Evolutionary conservation across 805 yeast species (phyloP).

Genomic region (Suhomyces sp.): DNA sequence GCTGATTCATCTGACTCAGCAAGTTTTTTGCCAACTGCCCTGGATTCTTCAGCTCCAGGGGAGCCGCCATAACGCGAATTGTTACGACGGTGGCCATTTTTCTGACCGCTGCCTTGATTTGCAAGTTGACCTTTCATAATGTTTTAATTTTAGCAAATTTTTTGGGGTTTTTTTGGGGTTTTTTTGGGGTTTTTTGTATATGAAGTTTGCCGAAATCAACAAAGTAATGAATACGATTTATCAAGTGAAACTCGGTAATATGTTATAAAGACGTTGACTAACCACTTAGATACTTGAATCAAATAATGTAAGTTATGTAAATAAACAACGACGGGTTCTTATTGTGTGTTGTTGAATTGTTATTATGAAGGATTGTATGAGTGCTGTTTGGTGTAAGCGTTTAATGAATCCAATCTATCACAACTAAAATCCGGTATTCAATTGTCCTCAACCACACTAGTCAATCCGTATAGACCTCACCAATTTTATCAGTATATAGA

Average conservation of each 20-base stretch:
- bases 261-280: background rate
- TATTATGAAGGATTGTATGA: background rate
- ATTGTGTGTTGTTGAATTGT: background rate
- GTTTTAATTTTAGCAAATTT: background rate
- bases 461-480: background rate
- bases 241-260: background rate
- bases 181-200: background rate
- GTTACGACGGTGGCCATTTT: slow-evolving; percentile 25
- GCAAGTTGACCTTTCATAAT: slow-evolving; percentile 24
- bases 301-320: background rate
- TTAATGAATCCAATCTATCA: background rate
- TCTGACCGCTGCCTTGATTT: slow-evolving; percentile 12
- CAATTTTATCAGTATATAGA: background rate
- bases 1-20: slow-evolving; percentile 12
- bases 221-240: background rate
- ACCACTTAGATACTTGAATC: background rate
- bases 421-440: background rate
- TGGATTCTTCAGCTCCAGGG: slow-evolving; percentile 19
- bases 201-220: background rate
- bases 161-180: background rate
- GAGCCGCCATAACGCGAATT: slow-evolving; percentile 15
- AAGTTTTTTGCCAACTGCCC: slow-evolving; percentile 55
- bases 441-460: background rate
- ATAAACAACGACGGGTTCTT: background rate
- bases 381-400: background rate